phyloP scores from a whole-genome alignment of 768 basidiomycete genomes.

The Leucocoprinus birnbaumii region DNA sequence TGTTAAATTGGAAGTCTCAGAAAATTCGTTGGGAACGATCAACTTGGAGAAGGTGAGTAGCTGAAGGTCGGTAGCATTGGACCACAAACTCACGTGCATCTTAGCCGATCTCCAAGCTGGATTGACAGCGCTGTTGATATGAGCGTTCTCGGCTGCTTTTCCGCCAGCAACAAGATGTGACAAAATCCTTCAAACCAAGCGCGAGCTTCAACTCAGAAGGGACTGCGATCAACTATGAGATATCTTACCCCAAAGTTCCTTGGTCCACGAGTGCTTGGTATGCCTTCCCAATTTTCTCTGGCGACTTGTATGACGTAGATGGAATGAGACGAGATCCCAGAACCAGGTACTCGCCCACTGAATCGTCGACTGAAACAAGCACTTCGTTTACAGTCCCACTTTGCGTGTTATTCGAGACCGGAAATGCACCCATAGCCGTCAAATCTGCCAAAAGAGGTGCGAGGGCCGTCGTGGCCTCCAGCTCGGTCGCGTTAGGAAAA shows the following conservation, averaged over 20 bases:
- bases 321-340: conserved; percentile 13
- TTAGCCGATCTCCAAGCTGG: conserved; percentile 36
- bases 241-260: not conserved
- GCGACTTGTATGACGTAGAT: conserved; percentile 2
- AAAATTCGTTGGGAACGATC: not conserved
- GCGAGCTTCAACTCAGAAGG: not conserved
- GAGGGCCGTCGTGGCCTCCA: not conserved
- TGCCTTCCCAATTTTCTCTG: conserved; percentile 16
- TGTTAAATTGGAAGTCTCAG: not conserved
- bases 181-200: not conserved
- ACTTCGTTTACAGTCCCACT: not conserved
- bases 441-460: not conserved
- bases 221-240: too few species aligned
- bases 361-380: not conserved
- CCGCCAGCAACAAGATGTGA: conserved; percentile 5
- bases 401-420: not conserved
- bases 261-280: conserved; percentile 18
- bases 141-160: conserved; percentile 29
- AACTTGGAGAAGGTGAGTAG: conserved; percentile 15
- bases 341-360: conserved; percentile 1
- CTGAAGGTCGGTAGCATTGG: conserved; percentile 15
- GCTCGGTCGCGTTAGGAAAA: conserved; percentile 18
- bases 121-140: conserved; percentile 28
- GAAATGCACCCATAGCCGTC: not conserved
- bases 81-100: conserved; percentile 2